Evolutionary conservation across 2,329 filamentous ascomycete species (phyloP).

Genomic region (Sclerotinia subarctica): DNA sequence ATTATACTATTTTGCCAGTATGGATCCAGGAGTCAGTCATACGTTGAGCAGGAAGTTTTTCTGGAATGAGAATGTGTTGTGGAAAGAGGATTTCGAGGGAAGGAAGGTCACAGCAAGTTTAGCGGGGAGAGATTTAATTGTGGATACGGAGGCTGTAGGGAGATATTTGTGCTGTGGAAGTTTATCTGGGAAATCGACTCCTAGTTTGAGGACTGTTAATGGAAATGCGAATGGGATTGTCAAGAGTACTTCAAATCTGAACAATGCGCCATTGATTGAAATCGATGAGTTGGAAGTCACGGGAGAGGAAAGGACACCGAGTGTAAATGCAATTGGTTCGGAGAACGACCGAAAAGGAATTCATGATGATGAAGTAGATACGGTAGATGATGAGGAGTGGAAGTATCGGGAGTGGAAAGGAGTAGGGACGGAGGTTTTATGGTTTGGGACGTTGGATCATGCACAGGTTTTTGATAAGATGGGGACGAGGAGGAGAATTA

Average conservation of each 20-base stretch:
- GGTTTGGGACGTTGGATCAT: slow-evolving; percentile 55
- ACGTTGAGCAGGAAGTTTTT: slow-evolving; percentile 57
- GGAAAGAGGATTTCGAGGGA: slow-evolving; percentile 52
- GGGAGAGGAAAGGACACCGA: not conserved
- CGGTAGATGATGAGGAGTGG: slow-evolving; percentile 32
- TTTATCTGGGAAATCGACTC: slow-evolving; percentile 8
- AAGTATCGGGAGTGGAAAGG: slow-evolving; percentile 37
- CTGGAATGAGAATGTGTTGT: slow-evolving; percentile 59
- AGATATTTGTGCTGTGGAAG: slow-evolving; percentile 46
- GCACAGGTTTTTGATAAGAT: slow-evolving; percentile 50
- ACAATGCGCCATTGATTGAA: slow-evolving; percentile 2
- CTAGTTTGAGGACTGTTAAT: slow-evolving; percentile 30
- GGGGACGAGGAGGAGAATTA: slow-evolving; percentile 37
- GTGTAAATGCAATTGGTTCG: not conserved
- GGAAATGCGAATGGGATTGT: slow-evolving; percentile 16
- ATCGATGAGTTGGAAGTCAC: not conserved
- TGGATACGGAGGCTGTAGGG: slow-evolving; percentile 51
- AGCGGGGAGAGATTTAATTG: slow-evolving; percentile 51
- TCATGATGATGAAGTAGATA: slow-evolving; percentile 22
- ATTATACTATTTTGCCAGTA: slow-evolving; percentile 58
- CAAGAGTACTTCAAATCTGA: not conserved
- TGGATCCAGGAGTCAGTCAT: slow-evolving; percentile 57
- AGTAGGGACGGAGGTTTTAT: slow-evolving; percentile 47
- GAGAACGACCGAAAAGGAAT: not conserved
- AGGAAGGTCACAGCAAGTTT: slow-evolving; percentile 48